Base-by-base conservation (phyloP, 306 rosid species). In the Luffa aegyptiaca region DNA sequence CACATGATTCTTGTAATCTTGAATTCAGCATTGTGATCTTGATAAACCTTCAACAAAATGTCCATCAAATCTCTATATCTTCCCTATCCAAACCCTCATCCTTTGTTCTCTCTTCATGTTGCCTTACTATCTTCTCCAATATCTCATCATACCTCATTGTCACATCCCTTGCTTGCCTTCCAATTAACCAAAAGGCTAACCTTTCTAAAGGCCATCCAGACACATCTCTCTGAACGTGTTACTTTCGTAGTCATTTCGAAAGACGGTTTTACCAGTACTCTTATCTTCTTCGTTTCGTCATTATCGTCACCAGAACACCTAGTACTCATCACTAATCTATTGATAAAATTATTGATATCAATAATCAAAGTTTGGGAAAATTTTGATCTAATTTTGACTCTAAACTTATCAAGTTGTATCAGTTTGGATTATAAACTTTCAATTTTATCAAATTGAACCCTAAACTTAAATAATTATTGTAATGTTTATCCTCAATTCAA, bases 1-100 rank as follows among this genome's bases (percentile, higher is more conserved):
- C 31, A 26, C 31, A 26, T 86, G 53, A 86, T 84, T 66, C 87
- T 83, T 63, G 88, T 83, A 48, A 88, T 77, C 76, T 55, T 83
- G 45, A 84, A 79, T 70, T 88, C 89, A 3, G 89, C 88, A 12
- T 81, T 12, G 8, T 75, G 74, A 83, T 84, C 92, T 31, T 77
- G 84, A 68, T 83, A 77, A 74, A 82, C 87, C 21, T 81, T 84
- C 68, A 89, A 59, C 16, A 85, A 17, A 63, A 81, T 82, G 56
- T 87, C 89, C 84, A 84, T 82, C 55, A 82, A 78, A 79, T 87
- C 89, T n/a, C 42, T 81, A n/a, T 85, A n/a, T 85, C 86, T 51
- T 80, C 85, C 55, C 82, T 17, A 13, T 64, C 83, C 37, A n/a
- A 13, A 6, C 66, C 41, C 13, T 46, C 35, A 73, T 33, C 48